A percentile compares a stretch with the other conserved stretches of the same genome.
These are phyloP conservation scores for Nannochloropsis oceanica DNA, from an alignment of 108 stramenopile genomes.

Conservation along the genomic window DNA sequence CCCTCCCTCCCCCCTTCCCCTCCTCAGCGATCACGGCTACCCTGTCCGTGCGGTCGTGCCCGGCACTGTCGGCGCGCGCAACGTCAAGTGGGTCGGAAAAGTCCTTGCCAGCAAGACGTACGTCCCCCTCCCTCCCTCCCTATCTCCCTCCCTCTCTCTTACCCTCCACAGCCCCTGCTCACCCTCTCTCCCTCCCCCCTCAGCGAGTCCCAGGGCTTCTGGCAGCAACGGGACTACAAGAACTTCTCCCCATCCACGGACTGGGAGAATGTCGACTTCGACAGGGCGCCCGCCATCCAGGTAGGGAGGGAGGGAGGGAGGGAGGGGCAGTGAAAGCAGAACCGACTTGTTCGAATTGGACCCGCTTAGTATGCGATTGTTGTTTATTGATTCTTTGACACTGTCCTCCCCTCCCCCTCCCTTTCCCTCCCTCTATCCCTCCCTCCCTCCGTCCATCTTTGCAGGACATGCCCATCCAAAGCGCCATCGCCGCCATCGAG, in stretches of 20 bases:
- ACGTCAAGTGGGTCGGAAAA: slow-evolving; percentile 55
- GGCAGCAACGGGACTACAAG: slow-evolving; percentile 45
- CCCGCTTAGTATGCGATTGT: no score
- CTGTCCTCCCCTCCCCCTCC: background rate
- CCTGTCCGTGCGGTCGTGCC: slow-evolving; percentile 88
- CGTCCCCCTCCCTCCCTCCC: background rate
- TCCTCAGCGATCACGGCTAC: slow-evolving; percentile 85
- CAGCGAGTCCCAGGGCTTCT: slow-evolving; percentile 42
- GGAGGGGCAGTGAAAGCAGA: background rate
- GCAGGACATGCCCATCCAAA: slow-evolving; percentile 51
- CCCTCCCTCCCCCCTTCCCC: background rate
- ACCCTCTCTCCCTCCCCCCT: background rate
- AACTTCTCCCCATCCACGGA: slow-evolving; percentile 32
- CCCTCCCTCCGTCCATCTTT: no score
- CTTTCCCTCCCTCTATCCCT: background rate
- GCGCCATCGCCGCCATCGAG: slow-evolving; percentile 43
- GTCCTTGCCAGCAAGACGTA: slow-evolving; percentile 22
- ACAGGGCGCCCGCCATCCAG: slow-evolving; percentile 11
- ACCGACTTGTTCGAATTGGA: no score
- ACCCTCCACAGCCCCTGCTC: background rate
- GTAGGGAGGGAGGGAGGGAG: background rate
- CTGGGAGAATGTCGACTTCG: slow-evolving; percentile 42
- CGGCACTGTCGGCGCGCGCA: slow-evolving; percentile 58
- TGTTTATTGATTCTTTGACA: no score
- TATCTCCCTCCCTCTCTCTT: background rate